Evolutionary conservation across 768 basidiomycete species (phyloP).

Genomic region (Fomitopsis pulvina): DNA sequence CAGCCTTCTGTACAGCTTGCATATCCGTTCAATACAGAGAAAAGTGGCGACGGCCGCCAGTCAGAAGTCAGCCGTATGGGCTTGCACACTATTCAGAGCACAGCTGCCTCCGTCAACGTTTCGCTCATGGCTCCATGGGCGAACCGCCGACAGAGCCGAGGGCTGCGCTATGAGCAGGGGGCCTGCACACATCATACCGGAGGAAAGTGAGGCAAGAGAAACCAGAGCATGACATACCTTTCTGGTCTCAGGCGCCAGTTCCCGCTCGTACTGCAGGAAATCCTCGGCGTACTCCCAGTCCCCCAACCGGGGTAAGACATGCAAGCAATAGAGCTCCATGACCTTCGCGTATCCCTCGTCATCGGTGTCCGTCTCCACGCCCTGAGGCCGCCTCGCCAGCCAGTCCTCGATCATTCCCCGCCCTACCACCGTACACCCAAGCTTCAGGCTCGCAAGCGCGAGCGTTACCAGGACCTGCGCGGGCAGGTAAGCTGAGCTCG

Average conservation of each 20-base stretch:
- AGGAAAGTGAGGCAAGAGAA: too few species aligned
- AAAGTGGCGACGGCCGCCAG: neutral
- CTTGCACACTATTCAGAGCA: constrained; percentile 28
- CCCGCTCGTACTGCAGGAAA: constrained; percentile 67
- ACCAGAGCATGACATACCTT: constrained; percentile 35
- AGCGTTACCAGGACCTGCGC: constrained; percentile 64
- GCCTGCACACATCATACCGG: constrained; percentile 12
- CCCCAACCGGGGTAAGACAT: constrained; percentile 62
- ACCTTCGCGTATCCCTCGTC: constrained; percentile 61
- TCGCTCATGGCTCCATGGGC: constrained; percentile 15
- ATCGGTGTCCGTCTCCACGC: constrained; percentile 13
- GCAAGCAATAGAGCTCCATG: constrained; percentile 69
- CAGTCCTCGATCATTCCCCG: constrained; percentile 71
- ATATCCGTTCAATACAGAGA: too few species aligned
- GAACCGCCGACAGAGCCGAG: constrained; percentile 7
- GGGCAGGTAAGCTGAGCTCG: constrained; percentile 55
- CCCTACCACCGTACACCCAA: constrained; percentile 54
- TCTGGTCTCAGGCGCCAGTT: constrained; percentile 44
- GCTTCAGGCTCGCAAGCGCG: constrained; percentile 61
- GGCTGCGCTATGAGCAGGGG: neutral
- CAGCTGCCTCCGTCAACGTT: constrained; percentile 24
- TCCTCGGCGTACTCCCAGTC: constrained; percentile 80
- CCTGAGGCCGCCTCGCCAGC: constrained; percentile 52
- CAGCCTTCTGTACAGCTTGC: neutral
- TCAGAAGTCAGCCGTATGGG: neutral